Evolutionary conservation across 148 eudicot species (phyloP), one percentile per base, ranked within the genome.

Genomic region (Agrostemma githago): DNA sequence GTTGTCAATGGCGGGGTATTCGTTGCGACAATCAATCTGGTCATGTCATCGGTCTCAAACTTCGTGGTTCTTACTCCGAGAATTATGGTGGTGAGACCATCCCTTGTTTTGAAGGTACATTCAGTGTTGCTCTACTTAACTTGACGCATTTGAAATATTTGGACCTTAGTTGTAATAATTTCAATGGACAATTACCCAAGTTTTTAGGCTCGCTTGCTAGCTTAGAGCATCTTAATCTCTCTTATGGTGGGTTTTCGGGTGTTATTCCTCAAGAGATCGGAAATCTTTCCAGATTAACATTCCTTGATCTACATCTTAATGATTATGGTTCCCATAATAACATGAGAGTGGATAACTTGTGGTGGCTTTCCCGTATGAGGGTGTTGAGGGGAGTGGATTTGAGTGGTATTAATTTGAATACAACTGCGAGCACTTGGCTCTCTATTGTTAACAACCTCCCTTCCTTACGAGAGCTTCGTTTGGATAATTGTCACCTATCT

Each of bases 1-100:
- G 80, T 44, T 77, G 80, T 64, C 75, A 63, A 34, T 77, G 75
- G 80, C 38, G 21, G 6, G 75, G 75, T 2, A 62, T 77, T 5
- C 34, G 1, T 44, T 77, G 79, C 39, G 40, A 71, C 79, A 71
- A 71, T 51, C 34, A 17, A 34, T 71, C 71, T 48, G 75, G 75
- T 37, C 74, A 77, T 70, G 79, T 77, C 51, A 62, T 51, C 68
- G 26, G 10, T 34, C 65, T 77, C 26, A 11, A 48, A 37, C 79
- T 76, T 12, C 15, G 40, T 62, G 69, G 40, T 3, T 3, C 2
- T n/a, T 16, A 4, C 12, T 14, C 46, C 34, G 0, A n/a, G n/a
- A n/a, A 26, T 26, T 26, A 0, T 26, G 1, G 1, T 26, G 34
- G 1, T 26, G 34, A 26, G 1, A 26, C 3, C 4, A 9, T 63